Evolutionary conservation across 1,139 yeast species (phyloP).

Genomic region (Williopsis jadinii): DNA sequence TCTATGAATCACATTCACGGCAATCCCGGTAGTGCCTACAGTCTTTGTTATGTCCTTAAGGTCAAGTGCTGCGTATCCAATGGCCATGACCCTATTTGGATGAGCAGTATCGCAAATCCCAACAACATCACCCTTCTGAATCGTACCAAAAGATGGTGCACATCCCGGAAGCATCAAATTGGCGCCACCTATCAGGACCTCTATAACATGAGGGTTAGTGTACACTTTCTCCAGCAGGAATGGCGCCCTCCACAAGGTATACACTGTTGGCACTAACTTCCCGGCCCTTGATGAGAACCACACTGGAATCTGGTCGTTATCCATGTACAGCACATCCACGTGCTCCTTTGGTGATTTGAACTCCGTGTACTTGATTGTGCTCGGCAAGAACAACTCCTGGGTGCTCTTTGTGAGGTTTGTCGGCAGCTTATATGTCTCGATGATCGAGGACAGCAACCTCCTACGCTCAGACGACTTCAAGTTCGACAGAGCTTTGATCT

Average conservation of each 20-base stretch:
- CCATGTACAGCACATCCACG: conserved; percentile 59
- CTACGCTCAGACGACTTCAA: conserved; percentile 79
- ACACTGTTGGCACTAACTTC: conserved; percentile 65
- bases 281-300: conserved; percentile 47
- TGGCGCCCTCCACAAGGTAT: conserved; percentile 66
- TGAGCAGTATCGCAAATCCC: conserved; percentile 58
- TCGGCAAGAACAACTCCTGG: conserved; percentile 48
- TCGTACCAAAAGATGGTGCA: conserved; percentile 53
- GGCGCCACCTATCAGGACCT: conserved; percentile 65
- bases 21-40: conserved; percentile 56
- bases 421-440: conserved; percentile 39
- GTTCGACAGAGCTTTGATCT: conserved; percentile 68
- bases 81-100: conserved; percentile 66
- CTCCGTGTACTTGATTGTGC: conserved; percentile 56
- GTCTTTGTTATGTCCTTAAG: conserved; percentile 38
- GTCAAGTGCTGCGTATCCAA: conserved; percentile 60
- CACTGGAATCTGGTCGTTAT: conserved; percentile 57
- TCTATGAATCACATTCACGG: conserved; percentile 53
- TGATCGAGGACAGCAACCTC: conserved; percentile 43
- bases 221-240: conserved; percentile 54
- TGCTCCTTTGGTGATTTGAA: conserved; percentile 49
- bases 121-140: conserved; percentile 50
- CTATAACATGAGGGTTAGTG: conserved; percentile 72
- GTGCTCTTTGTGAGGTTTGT: conserved; percentile 38
- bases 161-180: conserved; percentile 91